Evolutionary conservation across 2,329 filamentous ascomycete species (phyloP).

Genomic region (Neopestalotiopsis rosae): DNA sequence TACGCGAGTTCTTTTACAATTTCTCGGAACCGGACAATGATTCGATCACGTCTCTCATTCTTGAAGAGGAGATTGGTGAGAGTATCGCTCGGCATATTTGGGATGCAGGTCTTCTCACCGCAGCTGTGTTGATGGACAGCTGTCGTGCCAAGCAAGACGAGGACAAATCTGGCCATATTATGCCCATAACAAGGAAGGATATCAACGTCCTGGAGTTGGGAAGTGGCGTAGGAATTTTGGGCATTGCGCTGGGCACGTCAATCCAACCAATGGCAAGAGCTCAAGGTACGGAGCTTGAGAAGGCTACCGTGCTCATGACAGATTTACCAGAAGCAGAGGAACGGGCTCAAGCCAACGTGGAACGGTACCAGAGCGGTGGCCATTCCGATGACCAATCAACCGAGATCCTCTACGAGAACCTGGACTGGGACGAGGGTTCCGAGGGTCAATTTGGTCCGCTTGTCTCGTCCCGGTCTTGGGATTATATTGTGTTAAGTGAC

Average conservation of each 20-base stretch:
- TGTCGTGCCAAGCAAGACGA: constrained; percentile 20
- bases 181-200: constrained; percentile 29
- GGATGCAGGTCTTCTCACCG: constrained; percentile 59
- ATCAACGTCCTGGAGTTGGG: constrained; percentile 60
- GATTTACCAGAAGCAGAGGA: constrained; percentile 61
- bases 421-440: constrained; percentile 62
- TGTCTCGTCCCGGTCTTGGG: constrained; percentile 49
- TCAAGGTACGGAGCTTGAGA: constrained; percentile 21
- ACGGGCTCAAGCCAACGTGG: constrained; percentile 54
- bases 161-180: constrained; percentile 18
- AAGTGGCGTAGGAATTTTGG: constrained; percentile 61
- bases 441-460: constrained; percentile 49
- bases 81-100: constrained; percentile 65
- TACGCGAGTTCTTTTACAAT: constrained; percentile 27
- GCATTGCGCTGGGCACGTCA: constrained; percentile 51
- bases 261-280: constrained; percentile 28
- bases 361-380: background rate
- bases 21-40: background rate
- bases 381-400: background rate
- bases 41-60: constrained; percentile 36
- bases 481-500: constrained; percentile 61
- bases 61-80: constrained; percentile 64
- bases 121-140: constrained; percentile 40
- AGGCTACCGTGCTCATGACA: constrained; percentile 52
- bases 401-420: constrained; percentile 54